These are phyloP conservation scores for Lepidium campestre DNA, from an alignment of 441 rosid genomes.

Conservation along the genomic window DNA sequence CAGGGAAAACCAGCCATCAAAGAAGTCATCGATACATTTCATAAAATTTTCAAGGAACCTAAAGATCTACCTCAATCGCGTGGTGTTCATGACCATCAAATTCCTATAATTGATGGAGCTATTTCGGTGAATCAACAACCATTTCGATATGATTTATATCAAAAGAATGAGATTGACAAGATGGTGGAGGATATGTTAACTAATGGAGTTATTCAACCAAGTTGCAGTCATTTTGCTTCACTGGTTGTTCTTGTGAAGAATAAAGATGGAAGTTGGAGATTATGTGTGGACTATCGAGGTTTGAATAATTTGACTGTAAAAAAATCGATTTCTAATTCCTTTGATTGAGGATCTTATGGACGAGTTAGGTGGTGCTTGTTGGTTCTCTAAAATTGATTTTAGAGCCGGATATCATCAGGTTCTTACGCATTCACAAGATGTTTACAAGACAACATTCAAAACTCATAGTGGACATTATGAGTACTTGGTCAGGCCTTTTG, in stretches of 20 bases:
- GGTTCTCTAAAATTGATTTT: background rate
- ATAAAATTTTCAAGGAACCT: background rate
- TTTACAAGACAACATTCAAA: background rate
- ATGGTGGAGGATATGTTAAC: background rate
- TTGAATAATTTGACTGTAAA: background rate
- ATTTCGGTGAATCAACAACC: background rate
- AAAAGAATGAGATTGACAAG: background rate
- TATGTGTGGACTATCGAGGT: background rate
- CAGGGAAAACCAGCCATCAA: fast-evolving
- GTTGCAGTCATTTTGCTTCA: background rate
- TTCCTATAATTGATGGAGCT: fast-evolving
- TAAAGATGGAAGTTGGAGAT: background rate
- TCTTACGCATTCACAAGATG: fast-evolving
- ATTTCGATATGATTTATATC: background rate
- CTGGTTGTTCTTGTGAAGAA: background rate
- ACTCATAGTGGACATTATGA: background rate
- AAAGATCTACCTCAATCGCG: background rate
- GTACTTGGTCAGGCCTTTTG: background rate
- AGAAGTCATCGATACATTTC: fast-evolving
- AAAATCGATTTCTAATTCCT: background rate
- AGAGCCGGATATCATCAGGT: background rate
- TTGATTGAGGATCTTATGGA: background rate
- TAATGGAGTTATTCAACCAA: background rate
- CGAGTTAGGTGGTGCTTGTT: background rate
- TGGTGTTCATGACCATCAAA: background rate